phyloP scores from a whole-genome alignment of 805 yeast genomes.

The Torulaspora gathmanii region DNA sequence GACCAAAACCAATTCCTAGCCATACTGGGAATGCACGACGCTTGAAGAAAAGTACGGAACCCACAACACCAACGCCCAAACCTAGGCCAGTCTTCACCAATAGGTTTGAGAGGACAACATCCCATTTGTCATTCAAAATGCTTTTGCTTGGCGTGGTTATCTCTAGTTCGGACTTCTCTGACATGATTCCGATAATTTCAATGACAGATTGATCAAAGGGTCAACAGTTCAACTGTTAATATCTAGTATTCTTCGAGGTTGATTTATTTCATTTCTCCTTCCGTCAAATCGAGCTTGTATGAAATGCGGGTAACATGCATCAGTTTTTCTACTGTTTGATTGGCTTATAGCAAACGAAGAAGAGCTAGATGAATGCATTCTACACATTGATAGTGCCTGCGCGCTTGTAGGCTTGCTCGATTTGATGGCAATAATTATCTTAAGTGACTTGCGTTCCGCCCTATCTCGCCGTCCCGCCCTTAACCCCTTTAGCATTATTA shows the following conservation, averaged over 20 bases:
- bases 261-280: background rate
- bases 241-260: background rate
- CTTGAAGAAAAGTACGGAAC: conserved; percentile 82
- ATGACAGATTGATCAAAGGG: background rate
- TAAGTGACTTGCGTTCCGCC: no score
- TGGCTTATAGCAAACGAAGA: background rate
- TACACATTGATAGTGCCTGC: background rate
- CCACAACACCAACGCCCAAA: conserved; percentile 91
- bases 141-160: conserved; percentile 39
- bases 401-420: no score
- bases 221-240: background rate
- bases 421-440: no score
- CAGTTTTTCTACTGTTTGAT: background rate
- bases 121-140: conserved; percentile 79
- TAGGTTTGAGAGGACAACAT: conserved; percentile 89
- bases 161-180: conserved; percentile 12
- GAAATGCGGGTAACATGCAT: background rate
- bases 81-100: conserved; percentile 95
- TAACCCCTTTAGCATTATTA: no score
- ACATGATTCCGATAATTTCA: conserved; percentile 1
- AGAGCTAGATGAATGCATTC: background rate
- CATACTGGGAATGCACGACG: conserved; percentile 98
- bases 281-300: background rate
- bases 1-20: conserved; percentile 95
- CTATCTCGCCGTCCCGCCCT: no score